A percentile compares a stretch with the other conserved stretches of the same genome.
These are phyloP conservation scores for Ceratocystis lukuohia DNA, from an alignment of 2,329 filamentous ascomycete genomes.

Conservation along the genomic window DNA sequence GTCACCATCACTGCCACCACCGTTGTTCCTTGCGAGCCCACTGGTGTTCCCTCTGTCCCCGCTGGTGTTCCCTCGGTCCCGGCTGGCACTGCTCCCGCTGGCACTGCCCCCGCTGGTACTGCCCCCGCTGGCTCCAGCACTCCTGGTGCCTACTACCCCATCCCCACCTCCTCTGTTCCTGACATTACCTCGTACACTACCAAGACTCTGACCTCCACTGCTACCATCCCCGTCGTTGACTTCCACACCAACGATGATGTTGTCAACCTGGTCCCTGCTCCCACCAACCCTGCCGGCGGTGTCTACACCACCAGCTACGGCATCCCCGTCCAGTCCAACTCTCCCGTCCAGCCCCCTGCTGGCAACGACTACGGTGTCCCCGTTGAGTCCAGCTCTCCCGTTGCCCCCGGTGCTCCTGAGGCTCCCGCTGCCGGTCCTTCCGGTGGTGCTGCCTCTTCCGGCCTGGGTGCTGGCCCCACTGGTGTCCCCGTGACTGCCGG, in stretches of 20 bases:
- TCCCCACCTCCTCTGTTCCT: constrained; percentile 30
- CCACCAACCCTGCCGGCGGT: constrained; percentile 19
- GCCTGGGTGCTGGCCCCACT: constrained; percentile 12
- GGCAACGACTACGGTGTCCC: constrained; percentile 7
- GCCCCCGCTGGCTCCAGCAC: constrained; percentile 20
- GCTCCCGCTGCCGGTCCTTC: constrained; percentile 11
- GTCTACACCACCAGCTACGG: constrained; percentile 7
- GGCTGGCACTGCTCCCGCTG: constrained; percentile 38
- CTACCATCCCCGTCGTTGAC: constrained; percentile 41
- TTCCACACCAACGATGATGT: constrained; percentile 28
- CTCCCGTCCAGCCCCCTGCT: constrained; percentile 3
- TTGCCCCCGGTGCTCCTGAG: constrained; percentile 18
- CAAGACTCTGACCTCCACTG: constrained; percentile 36
- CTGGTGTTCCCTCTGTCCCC: constrained; percentile 24
- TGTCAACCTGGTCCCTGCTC: constrained; percentile 19
- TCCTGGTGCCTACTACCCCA: neutral
- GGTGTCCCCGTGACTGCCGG: constrained; percentile 17
- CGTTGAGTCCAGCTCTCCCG: constrained; percentile 22
- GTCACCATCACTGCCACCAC: constrained; percentile 36
- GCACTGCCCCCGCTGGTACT: constrained; percentile 28
- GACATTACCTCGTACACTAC: constrained; percentile 35
- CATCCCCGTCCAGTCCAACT: constrained; percentile 10
- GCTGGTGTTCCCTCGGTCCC: constrained; percentile 30
- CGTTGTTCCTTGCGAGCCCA: constrained; percentile 11
- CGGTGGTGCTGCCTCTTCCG: constrained; percentile 19